Percentiles rank a stretch among this genome's conserved stretches.
Evolutionary conservation across 352 stramenopile genomes (phyloP).

Genomic region (Phytophthora pluvialis): DNA sequence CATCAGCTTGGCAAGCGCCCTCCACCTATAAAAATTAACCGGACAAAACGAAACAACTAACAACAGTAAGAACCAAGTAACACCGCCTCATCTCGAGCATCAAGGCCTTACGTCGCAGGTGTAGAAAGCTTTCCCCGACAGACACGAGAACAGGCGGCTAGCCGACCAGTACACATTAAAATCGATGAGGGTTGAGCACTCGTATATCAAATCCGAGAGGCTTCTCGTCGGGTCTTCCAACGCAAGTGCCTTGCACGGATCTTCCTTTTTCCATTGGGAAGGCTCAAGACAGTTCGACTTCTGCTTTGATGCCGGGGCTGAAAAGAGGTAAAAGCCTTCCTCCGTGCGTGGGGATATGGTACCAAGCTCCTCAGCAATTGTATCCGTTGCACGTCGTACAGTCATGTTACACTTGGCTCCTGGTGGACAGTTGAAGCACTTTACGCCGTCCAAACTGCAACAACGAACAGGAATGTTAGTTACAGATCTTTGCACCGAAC

Average conservation of each 20-base stretch:
- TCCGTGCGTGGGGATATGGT: slow-evolving; percentile 60
- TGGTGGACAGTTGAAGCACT: slow-evolving; percentile 61
- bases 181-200: slow-evolving; percentile 37
- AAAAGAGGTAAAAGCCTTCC: slow-evolving; percentile 66
- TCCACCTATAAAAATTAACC: slow-evolving; percentile 32
- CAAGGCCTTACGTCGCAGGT: slow-evolving; percentile 55
- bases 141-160: slow-evolving; percentile 65
- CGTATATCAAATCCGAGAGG: slow-evolving; percentile 48
- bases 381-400: slow-evolving; percentile 62
- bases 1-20: slow-evolving; percentile 52
- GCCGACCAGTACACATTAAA: slow-evolving; percentile 68
- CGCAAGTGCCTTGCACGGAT: slow-evolving; percentile 55
- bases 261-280: slow-evolving; percentile 46
- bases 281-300: slow-evolving; percentile 37
- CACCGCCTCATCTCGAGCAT: neutral
- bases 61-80: neutral
- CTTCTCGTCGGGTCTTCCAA: slow-evolving; percentile 10
- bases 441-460: slow-evolving; percentile 57
- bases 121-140: slow-evolving; percentile 67
- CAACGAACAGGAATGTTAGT: slow-evolving; percentile 1
- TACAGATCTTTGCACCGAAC: neutral
- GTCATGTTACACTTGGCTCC: slow-evolving; percentile 57
- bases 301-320: slow-evolving; percentile 50
- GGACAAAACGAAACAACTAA: neutral
- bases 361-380: slow-evolving; percentile 46